Evolutionary conservation across 257 asterid genomes (phyloP).

Genomic region (Thymus mandschuricus): DNA sequence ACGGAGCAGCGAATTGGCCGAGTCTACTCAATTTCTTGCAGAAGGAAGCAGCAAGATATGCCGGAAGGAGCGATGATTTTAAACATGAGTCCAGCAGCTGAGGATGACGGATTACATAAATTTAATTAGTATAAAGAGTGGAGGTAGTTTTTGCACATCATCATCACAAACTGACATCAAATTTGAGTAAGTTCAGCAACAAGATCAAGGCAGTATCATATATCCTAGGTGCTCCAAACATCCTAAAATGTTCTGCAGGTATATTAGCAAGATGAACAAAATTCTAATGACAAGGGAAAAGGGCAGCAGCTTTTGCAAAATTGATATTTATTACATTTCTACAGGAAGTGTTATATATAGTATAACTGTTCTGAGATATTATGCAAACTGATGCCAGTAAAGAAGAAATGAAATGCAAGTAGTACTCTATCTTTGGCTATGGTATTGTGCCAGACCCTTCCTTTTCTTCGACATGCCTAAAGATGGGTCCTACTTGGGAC

Average conservation of each 20-base stretch:
- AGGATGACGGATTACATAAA: constrained; percentile 20
- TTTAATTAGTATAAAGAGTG: constrained; percentile 16
- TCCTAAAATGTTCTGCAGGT: not conserved
- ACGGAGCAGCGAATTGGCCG: constrained; percentile 76
- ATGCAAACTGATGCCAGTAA: not conserved
- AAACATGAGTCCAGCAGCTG: constrained; percentile 97
- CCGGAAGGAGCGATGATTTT: constrained; percentile 95
- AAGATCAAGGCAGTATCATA: not conserved
- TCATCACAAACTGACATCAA: not conserved
- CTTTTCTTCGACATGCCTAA: constrained; percentile 6
- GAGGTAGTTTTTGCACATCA: not conserved
- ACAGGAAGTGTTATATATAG: not conserved
- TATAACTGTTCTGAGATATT: not conserved
- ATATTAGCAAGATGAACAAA: not conserved
- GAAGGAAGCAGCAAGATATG: constrained; percentile 93
- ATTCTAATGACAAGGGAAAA: not conserved
- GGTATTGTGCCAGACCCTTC: constrained; percentile 1
- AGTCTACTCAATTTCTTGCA: constrained; percentile 92
- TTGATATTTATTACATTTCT: not conserved
- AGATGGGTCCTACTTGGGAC: not conserved
- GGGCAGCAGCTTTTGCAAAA: constrained; percentile 13
- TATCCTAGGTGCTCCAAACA: not conserved
- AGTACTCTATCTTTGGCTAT: constrained; percentile 1
- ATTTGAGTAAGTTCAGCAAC: not conserved
- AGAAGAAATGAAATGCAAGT: not conserved